Evolutionary conservation across 2,329 filamentous ascomycete species (phyloP).

Genomic region (Paecilomyces niveus): DNA sequence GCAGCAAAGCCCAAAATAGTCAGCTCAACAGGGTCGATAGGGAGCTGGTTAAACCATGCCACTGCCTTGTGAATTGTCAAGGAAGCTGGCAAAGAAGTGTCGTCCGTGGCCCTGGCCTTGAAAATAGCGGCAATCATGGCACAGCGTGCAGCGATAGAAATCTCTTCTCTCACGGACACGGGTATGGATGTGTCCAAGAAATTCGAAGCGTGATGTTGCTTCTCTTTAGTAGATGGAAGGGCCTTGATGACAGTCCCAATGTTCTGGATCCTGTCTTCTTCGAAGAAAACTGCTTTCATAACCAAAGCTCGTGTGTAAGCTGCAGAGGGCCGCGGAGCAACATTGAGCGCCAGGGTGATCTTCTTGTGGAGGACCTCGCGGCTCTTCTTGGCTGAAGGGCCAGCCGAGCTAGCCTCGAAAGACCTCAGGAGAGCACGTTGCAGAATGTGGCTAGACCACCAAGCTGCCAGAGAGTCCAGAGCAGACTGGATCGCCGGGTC

Average conservation of each 20-base stretch:
- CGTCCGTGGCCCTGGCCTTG: conserved; percentile 27
- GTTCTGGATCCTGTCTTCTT: conserved; percentile 43
- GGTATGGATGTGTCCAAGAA: conserved; percentile 51
- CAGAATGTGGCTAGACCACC: conserved; percentile 73
- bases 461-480: conserved; percentile 82
- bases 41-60: conserved; percentile 34
- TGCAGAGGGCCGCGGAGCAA: conserved; percentile 71
- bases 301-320: conserved; percentile 55
- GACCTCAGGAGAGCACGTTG: conserved; percentile 61
- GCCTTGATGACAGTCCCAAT: conserved; percentile 49
- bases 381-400: conserved; percentile 32
- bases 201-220: conserved; percentile 27
- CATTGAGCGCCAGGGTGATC: conserved; percentile 62
- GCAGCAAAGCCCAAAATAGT: conserved; percentile 36
- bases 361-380: conserved; percentile 42
- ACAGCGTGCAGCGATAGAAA: conserved; percentile 51
- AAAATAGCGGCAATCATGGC: conserved; percentile 52
- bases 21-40: conserved; percentile 36
- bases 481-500: conserved; percentile 79
- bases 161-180: conserved; percentile 42
- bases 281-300: conserved; percentile 53
- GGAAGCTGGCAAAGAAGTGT: conserved; percentile 24
- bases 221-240: conserved; percentile 37
- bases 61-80: conserved; percentile 35
- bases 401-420: conserved; percentile 49